These are phyloP conservation scores for Cystobasidiaceae sp. DNA, from an alignment of 1,284 basidiomycete genomes.

Conservation along the genomic window DNA sequence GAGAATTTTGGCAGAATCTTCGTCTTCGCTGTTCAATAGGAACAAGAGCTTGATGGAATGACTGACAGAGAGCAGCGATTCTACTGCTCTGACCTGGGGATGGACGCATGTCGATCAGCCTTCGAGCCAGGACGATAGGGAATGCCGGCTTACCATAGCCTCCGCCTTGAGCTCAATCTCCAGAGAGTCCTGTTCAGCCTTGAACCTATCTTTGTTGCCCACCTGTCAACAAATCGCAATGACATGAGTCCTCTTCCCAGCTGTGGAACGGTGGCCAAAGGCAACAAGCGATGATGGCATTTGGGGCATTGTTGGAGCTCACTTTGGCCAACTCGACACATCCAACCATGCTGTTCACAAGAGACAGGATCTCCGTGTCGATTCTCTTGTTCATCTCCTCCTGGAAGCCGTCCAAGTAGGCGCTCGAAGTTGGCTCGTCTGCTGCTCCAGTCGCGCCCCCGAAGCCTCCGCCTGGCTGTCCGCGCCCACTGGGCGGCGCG, in stretches of 20 bases:
- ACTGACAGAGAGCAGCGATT: constrained; percentile 81
- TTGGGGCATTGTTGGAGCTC: constrained; percentile 40
- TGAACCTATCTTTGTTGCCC: constrained; percentile 77
- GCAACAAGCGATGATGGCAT: neutral
- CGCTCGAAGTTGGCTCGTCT: constrained; percentile 51
- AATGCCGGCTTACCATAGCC: constrained; percentile 61
- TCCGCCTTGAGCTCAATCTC: constrained; percentile 76
- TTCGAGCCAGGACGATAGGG: neutral
- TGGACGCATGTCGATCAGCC: constrained; percentile 25
- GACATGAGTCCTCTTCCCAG: no score
- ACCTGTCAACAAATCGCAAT: constrained; percentile 59
- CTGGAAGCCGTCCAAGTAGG: constrained; percentile 72
- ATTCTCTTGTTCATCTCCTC: constrained; percentile 89
- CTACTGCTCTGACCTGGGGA: constrained; percentile 71
- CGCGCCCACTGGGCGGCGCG: neutral
- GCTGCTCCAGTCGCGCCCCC: constrained; percentile 1
- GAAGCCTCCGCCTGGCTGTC: constrained; percentile 2
- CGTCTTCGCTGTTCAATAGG: constrained; percentile 76
- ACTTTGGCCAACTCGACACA: constrained; percentile 81
- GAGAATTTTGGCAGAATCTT: constrained; percentile 53
- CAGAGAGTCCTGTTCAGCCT: constrained; percentile 75
- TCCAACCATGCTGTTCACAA: constrained; percentile 86
- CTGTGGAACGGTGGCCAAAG: neutral
- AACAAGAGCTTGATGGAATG: constrained; percentile 90
- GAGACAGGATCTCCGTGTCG: constrained; percentile 75